Base-by-base conservation (phyloP, 768 basidiomycete species). In the Cytidiella melzeri region DNA sequence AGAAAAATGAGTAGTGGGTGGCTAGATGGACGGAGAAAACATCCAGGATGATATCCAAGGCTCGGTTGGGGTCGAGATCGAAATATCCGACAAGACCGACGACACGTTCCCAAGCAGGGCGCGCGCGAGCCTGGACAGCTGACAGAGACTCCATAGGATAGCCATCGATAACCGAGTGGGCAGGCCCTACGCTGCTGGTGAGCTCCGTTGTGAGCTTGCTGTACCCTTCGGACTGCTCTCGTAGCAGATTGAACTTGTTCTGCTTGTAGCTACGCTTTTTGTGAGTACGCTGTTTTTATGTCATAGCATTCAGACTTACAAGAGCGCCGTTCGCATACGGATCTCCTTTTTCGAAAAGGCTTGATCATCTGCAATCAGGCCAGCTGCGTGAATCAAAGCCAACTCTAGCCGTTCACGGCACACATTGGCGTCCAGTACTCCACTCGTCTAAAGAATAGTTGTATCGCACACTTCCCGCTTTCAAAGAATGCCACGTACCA, bases 201-300 rank as follows among this genome's bases (percentile, higher is more conserved):
- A 99, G 72, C 60, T 98, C 91, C 9, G 86, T 80, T 23, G 85
- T 80, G 26, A 98, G 80, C 66, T 94, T 93, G 64, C 91, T 91
- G 70, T 92, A 99, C 6, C 96, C 96, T 70, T 98, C 95, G 1
- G 93, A 93, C 59, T 96, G 91, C 69, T 99, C 96, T 30, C 96
- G 86, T 13, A 97, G 79, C 34, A 99, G 79, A 63, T 98, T 99
- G 74, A 94, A 95, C 68, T 98, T 99, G 70, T 92, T 92, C 67
- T 99, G 95, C 66, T 92, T 93, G 72, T 93, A 95, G 64, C 91
- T 94, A 61, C n/a, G 46, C 15, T 21, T 21, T 53, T 39, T 20
- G 50, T 34, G 45, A 50, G 45, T 30, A 41, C 13, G 4, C 26
- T 4, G 1, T 40, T 25, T 30, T 21, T 9, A 4, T 39, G 11